phyloP scores from a whole-genome alignment of 2,329 filamentous ascomycete genomes.

The Pestalotiopsis sp. region DNA sequence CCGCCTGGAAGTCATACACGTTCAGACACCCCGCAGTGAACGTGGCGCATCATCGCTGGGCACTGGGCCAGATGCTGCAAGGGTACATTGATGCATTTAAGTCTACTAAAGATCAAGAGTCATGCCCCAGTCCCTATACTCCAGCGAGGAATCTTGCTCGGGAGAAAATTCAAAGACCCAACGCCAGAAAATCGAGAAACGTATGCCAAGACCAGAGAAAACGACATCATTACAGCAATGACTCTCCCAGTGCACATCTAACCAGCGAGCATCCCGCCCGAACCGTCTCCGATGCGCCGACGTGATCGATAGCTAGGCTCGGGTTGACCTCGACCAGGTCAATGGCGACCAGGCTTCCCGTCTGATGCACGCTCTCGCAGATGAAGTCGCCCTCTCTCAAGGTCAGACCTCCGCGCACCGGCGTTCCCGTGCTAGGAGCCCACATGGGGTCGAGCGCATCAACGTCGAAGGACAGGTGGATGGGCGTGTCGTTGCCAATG shows the following conservation, averaged over 20 bases:
- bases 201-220: not conserved
- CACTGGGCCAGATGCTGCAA: not conserved
- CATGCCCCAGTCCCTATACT: not conserved
- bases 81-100: conserved; percentile 2
- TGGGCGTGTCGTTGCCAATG: conserved; percentile 91
- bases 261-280: conserved; percentile 89
- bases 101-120: not conserved
- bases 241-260: conserved; percentile 89
- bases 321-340: conserved; percentile 85
- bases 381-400: conserved; percentile 96
- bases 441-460: conserved; percentile 95
- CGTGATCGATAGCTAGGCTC: conserved; percentile 59
- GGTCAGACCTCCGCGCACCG: conserved; percentile 89
- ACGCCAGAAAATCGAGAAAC: not conserved
- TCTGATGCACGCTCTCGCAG: conserved; percentile 82
- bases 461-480: conserved; percentile 96
- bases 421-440: conserved; percentile 94
- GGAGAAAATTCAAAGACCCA: not conserved
- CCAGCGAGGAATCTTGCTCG: not conserved
- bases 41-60: not conserved
- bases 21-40: not conserved
- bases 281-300: conserved; percentile 79
- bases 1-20: not conserved
- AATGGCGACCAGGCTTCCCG: conserved; percentile 75
- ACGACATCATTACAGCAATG: conserved; percentile 63